phyloP scores from a whole-genome alignment of 306 rosid species.

The Astragalus glycyphyllos region DNA sequence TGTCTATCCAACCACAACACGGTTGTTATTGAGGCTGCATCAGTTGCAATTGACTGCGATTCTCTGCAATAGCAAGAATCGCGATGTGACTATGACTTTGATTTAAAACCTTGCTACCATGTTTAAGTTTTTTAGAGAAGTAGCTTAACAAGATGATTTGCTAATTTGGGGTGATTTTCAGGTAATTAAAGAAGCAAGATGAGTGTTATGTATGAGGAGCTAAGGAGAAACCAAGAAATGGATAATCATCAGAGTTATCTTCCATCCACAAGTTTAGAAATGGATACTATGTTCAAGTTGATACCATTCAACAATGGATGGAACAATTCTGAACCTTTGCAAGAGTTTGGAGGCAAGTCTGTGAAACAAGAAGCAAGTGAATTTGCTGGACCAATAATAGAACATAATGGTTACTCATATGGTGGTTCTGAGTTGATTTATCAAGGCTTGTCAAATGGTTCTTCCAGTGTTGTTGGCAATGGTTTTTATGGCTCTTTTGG shows the following conservation, averaged over 20 bases:
- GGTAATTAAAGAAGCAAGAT: slow-evolving; percentile 43
- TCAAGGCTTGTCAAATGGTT: slow-evolving; percentile 46
- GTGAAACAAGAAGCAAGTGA: slow-evolving; percentile 65
- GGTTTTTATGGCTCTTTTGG: slow-evolving; percentile 53
- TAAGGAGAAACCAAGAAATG: slow-evolving; percentile 63
- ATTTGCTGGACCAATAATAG: slow-evolving; percentile 34
- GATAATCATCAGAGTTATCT: slow-evolving; percentile 50
- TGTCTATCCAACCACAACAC: too few relatives aligned
- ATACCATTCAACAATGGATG: slow-evolving; percentile 56
- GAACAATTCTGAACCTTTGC: slow-evolving; percentile 40
- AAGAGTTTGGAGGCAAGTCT: slow-evolving; percentile 44
- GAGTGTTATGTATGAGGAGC: slow-evolving; percentile 64
- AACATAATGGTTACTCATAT: slow-evolving; percentile 47
- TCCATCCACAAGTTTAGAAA: slow-evolving; percentile 67
- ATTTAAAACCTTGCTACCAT: too few relatives aligned
- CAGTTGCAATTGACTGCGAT: too few relatives aligned
- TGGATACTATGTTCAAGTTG: slow-evolving; percentile 59
- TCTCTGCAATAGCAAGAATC: too few relatives aligned
- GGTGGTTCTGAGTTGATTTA: slow-evolving; percentile 53
- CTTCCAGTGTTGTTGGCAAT: slow-evolving; percentile 35
- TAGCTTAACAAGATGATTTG: background rate
- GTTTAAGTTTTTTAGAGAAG: background rate
- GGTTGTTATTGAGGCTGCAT: too few relatives aligned
- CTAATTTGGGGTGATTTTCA: slow-evolving; percentile 13
- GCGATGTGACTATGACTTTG: too few relatives aligned